Evolutionary conservation across 169 alveolate genomes (phyloP).

Genomic region (Plasmodium relictum): DNA sequence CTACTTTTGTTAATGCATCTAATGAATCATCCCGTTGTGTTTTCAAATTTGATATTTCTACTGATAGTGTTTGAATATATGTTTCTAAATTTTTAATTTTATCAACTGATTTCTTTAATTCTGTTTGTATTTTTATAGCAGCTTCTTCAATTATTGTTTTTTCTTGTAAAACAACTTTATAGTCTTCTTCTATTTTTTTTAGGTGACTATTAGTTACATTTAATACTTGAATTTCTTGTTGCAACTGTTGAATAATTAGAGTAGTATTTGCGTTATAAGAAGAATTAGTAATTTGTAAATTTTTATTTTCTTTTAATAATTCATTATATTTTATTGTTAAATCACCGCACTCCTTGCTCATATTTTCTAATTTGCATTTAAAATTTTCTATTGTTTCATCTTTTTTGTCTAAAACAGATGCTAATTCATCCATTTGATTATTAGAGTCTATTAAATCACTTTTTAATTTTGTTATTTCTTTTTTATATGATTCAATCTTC

Average conservation of each 20-base stretch:
- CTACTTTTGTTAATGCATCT: constrained; percentile 75
- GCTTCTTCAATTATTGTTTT: constrained; percentile 75
- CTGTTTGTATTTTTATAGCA: constrained; percentile 75
- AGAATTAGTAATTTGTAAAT: constrained; percentile 47
- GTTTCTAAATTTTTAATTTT: constrained; percentile 64
- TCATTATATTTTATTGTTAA: constrained; percentile 41
- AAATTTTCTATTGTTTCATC: constrained; percentile 57
- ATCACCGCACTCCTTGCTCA: constrained; percentile 45
- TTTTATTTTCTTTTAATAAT: constrained; percentile 58
- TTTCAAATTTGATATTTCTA: constrained; percentile 48
- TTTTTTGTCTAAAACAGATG: constrained; percentile 64
- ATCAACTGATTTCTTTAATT: constrained; percentile 73
- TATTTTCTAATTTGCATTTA: constrained; percentile 42
- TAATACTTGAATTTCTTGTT: constrained; percentile 63
- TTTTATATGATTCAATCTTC: constrained; percentile 48
- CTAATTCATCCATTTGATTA: constrained; percentile 71
- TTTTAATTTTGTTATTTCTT: constrained; percentile 61
- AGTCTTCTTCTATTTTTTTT: constrained; percentile 70
- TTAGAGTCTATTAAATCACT: constrained; percentile 68
- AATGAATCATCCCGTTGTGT: constrained; percentile 71
- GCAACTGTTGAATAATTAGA: constrained; percentile 66
- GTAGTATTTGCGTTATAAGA: constrained; percentile 62
- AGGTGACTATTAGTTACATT: constrained; percentile 57
- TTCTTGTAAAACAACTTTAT: constrained; percentile 62
- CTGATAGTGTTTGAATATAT: constrained; percentile 61